Evolutionary conservation across 73 alveolate genomes (phyloP).

Genomic region (Paramecium sonneborni): DNA sequence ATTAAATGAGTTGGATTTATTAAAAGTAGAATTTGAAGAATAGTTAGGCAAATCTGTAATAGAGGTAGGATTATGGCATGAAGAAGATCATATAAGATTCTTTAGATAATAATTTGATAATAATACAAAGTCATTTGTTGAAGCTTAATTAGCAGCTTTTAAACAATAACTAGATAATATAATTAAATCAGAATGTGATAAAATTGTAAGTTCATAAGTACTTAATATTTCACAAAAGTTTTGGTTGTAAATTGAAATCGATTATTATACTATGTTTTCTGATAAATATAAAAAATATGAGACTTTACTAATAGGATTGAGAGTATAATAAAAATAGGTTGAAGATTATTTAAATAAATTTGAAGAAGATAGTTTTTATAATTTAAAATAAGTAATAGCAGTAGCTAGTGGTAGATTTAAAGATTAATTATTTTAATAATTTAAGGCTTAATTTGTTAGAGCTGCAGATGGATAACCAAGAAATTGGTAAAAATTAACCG

Average conservation of each 20-base stretch:
- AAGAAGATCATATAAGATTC: not conserved
- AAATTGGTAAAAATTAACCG: not conserved
- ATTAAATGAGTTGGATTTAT: not conserved
- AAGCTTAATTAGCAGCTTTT: not conserved
- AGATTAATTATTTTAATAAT: conserved; percentile 17
- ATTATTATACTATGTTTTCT: not conserved
- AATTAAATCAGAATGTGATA: conserved; percentile 6
- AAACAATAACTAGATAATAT: conserved; percentile 2
- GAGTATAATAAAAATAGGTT: not conserved
- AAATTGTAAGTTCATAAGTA: not conserved
- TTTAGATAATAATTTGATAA: not conserved
- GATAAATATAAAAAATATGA: not conserved
- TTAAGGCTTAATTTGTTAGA: not conserved
- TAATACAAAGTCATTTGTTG: not conserved
- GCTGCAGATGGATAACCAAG: not conserved
- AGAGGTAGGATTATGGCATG: not conserved
- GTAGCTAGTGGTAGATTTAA: conserved; percentile 4
- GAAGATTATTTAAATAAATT: not conserved
- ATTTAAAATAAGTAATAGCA: not conserved
- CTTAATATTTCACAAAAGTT: not conserved
- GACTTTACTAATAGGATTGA: not conserved
- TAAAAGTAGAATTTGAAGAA: not conserved
- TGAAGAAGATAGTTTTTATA: conserved; percentile 35
- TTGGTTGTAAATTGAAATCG: not conserved
- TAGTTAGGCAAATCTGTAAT: not conserved